Evolutionary conservation across 176 grass and related monocot genomes (phyloP).

Genomic region (Aegilops speltoides): DNA sequence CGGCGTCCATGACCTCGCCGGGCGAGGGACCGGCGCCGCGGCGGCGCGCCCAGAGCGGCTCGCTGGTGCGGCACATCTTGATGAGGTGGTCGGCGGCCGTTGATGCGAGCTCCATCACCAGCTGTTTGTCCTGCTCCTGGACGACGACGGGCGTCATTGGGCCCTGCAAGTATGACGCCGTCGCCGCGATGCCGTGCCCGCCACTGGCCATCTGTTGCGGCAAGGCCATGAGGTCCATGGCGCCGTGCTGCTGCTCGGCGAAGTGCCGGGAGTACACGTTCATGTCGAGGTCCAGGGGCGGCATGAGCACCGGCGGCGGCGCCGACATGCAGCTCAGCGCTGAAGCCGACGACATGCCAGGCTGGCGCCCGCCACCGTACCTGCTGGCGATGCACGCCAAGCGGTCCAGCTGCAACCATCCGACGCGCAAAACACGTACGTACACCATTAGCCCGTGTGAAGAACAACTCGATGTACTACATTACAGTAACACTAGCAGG

Average conservation of each 20-base stretch:
- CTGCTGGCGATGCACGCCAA: slow-evolving; percentile 70
- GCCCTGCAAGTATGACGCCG: slow-evolving; percentile 13
- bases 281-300: slow-evolving; percentile 87
- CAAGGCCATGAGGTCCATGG: slow-evolving; percentile 53
- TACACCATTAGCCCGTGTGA: not conserved
- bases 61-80: slow-evolving; percentile 53
- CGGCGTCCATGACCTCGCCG: slow-evolving; percentile 44
- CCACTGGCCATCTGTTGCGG: slow-evolving; percentile 19
- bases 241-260: slow-evolving; percentile 37
- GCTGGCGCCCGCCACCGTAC: slow-evolving; percentile 48
- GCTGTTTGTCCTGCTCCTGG: slow-evolving; percentile 68
- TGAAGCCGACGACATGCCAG: slow-evolving; percentile 22
- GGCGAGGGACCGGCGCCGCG: not conserved
- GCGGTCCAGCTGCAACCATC: slow-evolving; percentile 70
- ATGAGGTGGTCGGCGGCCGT: slow-evolving; percentile 61
- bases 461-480: not conserved
- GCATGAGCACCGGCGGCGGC: slow-evolving; percentile 45
- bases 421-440: not conserved
- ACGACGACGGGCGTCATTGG: slow-evolving; percentile 29
- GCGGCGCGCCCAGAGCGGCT: slow-evolving; percentile 60
- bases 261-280: slow-evolving; percentile 79
- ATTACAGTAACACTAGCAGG: not conserved
- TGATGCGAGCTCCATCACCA: slow-evolving; percentile 70
- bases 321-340: slow-evolving; percentile 38
- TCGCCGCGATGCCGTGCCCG: not conserved